Evolutionary conservation across 2,329 filamentous ascomycete species (phyloP).

Genomic region (Fusarium fracticaudum): DNA sequence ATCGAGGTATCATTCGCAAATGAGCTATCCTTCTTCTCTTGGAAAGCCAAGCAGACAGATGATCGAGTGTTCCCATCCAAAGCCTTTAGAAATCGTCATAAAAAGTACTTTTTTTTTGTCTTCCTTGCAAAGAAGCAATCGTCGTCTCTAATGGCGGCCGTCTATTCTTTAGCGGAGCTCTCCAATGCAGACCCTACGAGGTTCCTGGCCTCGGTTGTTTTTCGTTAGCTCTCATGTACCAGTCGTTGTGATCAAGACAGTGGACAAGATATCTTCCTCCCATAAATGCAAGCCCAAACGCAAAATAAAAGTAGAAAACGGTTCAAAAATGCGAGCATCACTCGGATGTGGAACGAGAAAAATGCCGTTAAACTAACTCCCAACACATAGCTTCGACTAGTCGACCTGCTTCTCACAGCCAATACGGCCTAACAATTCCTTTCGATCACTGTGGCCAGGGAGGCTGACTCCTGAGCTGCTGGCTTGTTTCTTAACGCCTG

Average conservation of each 20-base stretch:
- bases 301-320: constrained; percentile 13
- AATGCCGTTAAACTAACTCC: constrained; percentile 39
- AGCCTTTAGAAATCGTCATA: constrained; percentile 16
- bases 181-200: constrained; percentile 24
- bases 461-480: constrained; percentile 71
- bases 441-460: constrained; percentile 77
- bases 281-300: constrained; percentile 24
- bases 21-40: constrained; percentile 1
- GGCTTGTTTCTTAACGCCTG: constrained; percentile 63
- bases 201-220: constrained; percentile 21
- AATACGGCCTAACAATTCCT: constrained; percentile 83
- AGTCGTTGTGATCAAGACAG: constrained; percentile 7
- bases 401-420: constrained; percentile 82
- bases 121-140: constrained; percentile 32
- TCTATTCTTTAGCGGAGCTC: constrained; percentile 26
- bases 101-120: constrained; percentile 37
- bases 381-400: constrained; percentile 33
- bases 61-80: constrained; percentile 22
- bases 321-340: constrained; percentile 20
- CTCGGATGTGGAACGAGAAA: constrained; percentile 21
- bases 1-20: constrained; percentile 35
- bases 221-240: constrained; percentile 17
- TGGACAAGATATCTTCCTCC: background rate
- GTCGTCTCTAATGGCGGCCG: constrained; percentile 37
- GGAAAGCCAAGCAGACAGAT: constrained; percentile 12